Percentiles rank a stretch among this genome's conserved stretches.
Conservation (phyloP, 768 basidiomycete genomes). For the Hemileccinum impolitum region DNA sequence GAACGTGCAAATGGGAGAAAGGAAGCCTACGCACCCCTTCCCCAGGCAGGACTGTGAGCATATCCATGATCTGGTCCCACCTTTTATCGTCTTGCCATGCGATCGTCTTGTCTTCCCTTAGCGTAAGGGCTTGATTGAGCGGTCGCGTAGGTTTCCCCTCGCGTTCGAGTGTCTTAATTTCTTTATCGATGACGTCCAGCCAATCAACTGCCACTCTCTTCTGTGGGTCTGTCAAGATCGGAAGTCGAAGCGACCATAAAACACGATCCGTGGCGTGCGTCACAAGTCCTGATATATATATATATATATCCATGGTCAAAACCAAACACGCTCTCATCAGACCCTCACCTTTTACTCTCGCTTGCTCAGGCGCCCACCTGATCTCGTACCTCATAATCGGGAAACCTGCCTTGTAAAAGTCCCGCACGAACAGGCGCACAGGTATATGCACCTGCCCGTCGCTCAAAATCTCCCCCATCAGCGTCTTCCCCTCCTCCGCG, state of each 20-base stretch:
- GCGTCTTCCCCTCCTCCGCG: constrained; percentile 39
- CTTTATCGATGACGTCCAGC: constrained; percentile 49
- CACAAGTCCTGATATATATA: constrained; percentile 73
- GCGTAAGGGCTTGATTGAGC: constrained; percentile 42
- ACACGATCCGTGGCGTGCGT: constrained; percentile 66
- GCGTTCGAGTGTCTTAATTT: constrained; percentile 40
- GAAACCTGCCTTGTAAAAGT: constrained; percentile 52
- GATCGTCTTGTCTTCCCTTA: constrained; percentile 50
- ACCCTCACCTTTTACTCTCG: constrained; percentile 47
- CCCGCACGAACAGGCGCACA: constrained; percentile 56
- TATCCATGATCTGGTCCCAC: constrained; percentile 50
- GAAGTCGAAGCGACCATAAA: constrained; percentile 58
- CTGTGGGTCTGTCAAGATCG: constrained; percentile 46
- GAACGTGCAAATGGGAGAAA: not conserved
- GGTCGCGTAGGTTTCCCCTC: constrained; percentile 30
- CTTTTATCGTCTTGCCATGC: constrained; percentile 51
- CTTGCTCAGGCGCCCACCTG: constrained; percentile 63
- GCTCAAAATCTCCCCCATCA: constrained; percentile 60
- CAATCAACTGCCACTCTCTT: constrained; percentile 49
- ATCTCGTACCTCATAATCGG: constrained; percentile 69
- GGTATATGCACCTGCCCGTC: constrained; percentile 68
- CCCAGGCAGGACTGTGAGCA: constrained; percentile 30
- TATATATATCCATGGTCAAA: not conserved
- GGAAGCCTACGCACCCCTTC: constrained; percentile 11
- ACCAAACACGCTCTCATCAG: not conserved